Conservation (phyloP, 208 protist genomes). For the Leishmania braziliensis region DNA sequence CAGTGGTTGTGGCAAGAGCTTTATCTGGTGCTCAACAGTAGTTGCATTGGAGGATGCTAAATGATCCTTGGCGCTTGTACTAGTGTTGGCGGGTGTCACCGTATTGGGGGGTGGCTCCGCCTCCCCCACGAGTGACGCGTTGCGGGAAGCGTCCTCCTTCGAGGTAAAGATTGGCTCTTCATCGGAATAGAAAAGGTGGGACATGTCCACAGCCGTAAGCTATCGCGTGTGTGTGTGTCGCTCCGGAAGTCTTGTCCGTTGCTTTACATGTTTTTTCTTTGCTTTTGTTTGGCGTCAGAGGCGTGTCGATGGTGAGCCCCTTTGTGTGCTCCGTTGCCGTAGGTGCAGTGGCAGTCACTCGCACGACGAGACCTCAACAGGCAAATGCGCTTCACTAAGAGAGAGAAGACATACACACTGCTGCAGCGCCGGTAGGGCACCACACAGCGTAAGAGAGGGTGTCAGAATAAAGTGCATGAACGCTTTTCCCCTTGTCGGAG, state of each 20-base stretch:
- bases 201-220: background rate
- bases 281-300: too few relatives aligned
- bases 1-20: constrained; percentile 8
- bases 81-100: background rate
- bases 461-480: too few relatives aligned
- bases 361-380: too few relatives aligned
- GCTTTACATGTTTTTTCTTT: too few relatives aligned
- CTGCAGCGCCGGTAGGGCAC: too few relatives aligned
- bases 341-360: too few relatives aligned
- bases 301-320: background rate
- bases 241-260: too few relatives aligned
- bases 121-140: background rate
- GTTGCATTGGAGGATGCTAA: background rate
- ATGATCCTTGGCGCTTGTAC: background rate
- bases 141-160: background rate
- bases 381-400: too few relatives aligned
- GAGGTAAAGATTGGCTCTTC: constrained; percentile 21
- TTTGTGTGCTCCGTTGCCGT: background rate
- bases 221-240: too few relatives aligned
- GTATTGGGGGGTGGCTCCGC: background rate
- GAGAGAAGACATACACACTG: too few relatives aligned
- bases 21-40: background rate
- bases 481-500: background rate
- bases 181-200: background rate
- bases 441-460: too few relatives aligned